phyloP scores from a whole-genome alignment of 2,329 filamentous ascomycete species.

The Aspergillus uvarum region DNA sequence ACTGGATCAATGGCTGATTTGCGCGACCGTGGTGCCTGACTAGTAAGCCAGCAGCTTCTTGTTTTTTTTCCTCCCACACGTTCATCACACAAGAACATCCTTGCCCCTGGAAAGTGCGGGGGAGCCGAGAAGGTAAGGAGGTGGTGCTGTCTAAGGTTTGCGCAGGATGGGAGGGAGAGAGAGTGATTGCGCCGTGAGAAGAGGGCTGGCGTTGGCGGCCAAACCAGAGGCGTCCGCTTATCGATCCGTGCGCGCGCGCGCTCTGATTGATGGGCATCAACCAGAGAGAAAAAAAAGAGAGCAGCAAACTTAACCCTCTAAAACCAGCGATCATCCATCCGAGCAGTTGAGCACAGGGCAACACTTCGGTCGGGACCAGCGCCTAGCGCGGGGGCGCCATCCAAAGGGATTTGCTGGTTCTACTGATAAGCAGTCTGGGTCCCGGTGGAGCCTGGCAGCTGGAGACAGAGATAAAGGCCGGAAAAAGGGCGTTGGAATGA shows the following conservation, averaged over 20 bases:
- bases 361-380: conserved; percentile 18
- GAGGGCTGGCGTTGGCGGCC: not conserved
- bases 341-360: not conserved
- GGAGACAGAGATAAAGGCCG: conserved; percentile 26
- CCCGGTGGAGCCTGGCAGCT: conserved; percentile 26
- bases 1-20: conserved; percentile 1
- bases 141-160: conserved; percentile 10
- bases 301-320: not conserved
- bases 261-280: not conserved
- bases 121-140: conserved; percentile 2
- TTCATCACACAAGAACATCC: conserved; percentile 4
- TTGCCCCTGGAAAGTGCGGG: conserved; percentile 9
- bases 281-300: not conserved
- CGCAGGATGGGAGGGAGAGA: not conserved
- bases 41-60: not conserved
- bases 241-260: conserved; percentile 14
- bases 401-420: conserved; percentile 9
- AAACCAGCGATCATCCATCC: not conserved
- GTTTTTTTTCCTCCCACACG: not conserved
- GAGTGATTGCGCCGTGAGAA: no score
- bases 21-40: conserved; percentile 10
- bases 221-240: conserved; percentile 7
- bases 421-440: conserved; percentile 39
- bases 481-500: conserved; percentile 20
- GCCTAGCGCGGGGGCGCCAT: conserved; percentile 31